Base-by-base conservation (phyloP, 1,284 basidiomycete species). In the Hypsizygus ulmarius region DNA sequence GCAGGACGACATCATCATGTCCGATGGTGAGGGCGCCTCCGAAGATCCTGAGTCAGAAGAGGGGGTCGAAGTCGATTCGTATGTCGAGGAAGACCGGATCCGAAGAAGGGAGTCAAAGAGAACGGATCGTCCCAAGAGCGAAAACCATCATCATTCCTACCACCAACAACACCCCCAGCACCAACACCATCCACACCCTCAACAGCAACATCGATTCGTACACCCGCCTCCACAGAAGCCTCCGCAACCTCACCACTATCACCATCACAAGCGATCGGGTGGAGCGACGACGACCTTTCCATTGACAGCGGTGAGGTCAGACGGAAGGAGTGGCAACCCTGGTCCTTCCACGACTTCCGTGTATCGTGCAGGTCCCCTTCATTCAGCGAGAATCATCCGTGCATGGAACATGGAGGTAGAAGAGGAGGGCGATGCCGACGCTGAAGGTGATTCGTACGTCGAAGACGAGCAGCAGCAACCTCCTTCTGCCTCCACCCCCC, bases 1-100 rank as follows among this genome's bases (percentile, higher is more conserved):
- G 15, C 39, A 38, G 15, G 21, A 33, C 34, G 36, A 11, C 43
- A 47, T 21, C 19, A 10, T 12, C 45, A 28, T 18, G 1, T 11
- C 19, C 40, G n/a, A 39, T 12, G 43, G 34, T 29, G 49, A 47
- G 15, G 28, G 11, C 9, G 18, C 29, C 3, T 28, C 37, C 8
- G 61, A 61, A 25, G 60, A 64, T 25, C 43, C 52, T 3, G 75
- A 75, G 34, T 70, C 67, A 12, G 75, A 77, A 36, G 71, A 71
- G 18, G 66, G 59, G 1, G 60, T 50, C 27, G 63, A 64, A 5
- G 55, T 36, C 14, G 38, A 39, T 6, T 36, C 27, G 53, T 16
- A 44, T 48, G 21, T 51, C 45, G 41, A 43, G 39, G 34, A 28
- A 37, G 21, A 4, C 38, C 4, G 1, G 27, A 10, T 21, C 33